Evolutionary conservation across 352 stramenopile species (phyloP), one percentile per base, ranked within the genome.

Genomic region (Phytophthora boehmeriae): DNA sequence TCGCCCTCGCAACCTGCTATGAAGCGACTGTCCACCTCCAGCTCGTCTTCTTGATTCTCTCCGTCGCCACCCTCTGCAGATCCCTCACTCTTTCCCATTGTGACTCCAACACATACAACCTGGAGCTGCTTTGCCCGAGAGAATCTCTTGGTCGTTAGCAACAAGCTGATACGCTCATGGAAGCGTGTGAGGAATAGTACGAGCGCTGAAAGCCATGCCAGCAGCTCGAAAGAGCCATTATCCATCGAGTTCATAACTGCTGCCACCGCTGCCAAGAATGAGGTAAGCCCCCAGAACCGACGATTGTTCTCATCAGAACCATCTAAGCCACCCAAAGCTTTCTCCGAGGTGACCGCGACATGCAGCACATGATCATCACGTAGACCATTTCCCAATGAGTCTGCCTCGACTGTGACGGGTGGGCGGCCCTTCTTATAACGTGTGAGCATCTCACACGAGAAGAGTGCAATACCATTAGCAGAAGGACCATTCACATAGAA

Each of bases 1-100:
- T 90, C 77, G 10, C 83, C 83, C 61, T 87, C 83, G 54, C 77
- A 87, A 34, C 80, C 83, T 45, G 86, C 81, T 4, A 92, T 23
- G 49, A 92, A 90, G 11, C 83, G 80, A 6, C 52, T 69, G 48
- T 88, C 75, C 5, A 87, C 47, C 36, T 89, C 75, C 6, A 78
- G 46, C 13, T 84, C 75, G 16, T 86, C 68, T 32, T 50, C 62
- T 27, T 64, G 52, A 8, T 50, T 28, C 9, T 65, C 54, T 8
- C 74, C 68, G 14, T 74, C 63, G 16, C 68, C 53, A 13, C 28
- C 53, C 6, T 74, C 55, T 4, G 43, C 59, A 32, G 68, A 54
- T 2, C 67, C 77, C 57, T 65, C 67, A 22, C 76, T 83, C 54
- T 87, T 78, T 45, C 67, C 77, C 48, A 83, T 59, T 11, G 60